Conservation (phyloP, 768 basidiomycete genomes). For the Tylopilus vinaceipallidus region DNA sequence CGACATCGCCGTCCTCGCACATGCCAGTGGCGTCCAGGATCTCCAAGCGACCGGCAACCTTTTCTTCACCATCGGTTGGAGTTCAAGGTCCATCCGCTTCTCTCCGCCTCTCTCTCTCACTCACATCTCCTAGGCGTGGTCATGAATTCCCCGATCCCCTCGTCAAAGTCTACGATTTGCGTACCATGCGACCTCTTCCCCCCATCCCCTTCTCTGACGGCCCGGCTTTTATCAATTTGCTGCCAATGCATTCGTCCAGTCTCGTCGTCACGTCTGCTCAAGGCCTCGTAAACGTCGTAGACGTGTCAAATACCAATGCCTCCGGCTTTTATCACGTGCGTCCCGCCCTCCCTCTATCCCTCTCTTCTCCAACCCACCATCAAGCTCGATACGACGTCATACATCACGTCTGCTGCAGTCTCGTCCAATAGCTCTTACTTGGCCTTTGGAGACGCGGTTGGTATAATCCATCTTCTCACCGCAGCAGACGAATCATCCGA, state of each 20-base stretch:
- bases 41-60: constrained; percentile 77
- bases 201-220: constrained; percentile 86
- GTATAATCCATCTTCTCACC: constrained; percentile 77
- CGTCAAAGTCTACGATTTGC: constrained; percentile 89
- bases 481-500: constrained; percentile 61
- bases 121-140: constrained; percentile 59
- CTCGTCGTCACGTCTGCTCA: constrained; percentile 75
- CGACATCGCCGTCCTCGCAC: constrained; percentile 68
- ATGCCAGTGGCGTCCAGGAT: constrained; percentile 79
- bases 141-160: constrained; percentile 87
- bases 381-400: constrained; percentile 71
- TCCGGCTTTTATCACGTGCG: constrained; percentile 80
- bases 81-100: constrained; percentile 57
- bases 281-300: constrained; percentile 83
- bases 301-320: constrained; percentile 65
- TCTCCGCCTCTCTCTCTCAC: background rate
- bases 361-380: constrained; percentile 5
- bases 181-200: constrained; percentile 77
- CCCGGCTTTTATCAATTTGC: constrained; percentile 79
- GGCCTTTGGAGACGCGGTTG: constrained; percentile 88
- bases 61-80: constrained; percentile 84
- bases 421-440: constrained; percentile 89
- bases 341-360: background rate
- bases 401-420: constrained; percentile 75
- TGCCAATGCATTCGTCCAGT: constrained; percentile 74